These are phyloP conservation scores for Pyricularia grisea DNA, from an alignment of 2,329 filamentous ascomycete species.

Conservation along the genomic window DNA sequence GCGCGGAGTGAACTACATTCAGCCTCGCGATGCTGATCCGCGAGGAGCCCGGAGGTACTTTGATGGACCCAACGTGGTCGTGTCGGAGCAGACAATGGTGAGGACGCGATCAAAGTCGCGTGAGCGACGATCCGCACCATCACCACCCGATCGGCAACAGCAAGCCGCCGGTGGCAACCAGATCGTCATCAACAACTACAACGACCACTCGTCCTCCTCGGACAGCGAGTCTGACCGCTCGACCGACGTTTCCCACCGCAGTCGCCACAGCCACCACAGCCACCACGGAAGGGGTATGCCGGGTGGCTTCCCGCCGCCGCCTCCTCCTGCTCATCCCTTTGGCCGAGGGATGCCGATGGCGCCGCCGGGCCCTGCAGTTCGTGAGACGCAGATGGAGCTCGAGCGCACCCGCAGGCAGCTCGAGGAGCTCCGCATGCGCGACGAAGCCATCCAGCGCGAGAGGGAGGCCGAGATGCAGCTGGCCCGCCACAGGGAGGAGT, in stretches of 20 bases:
- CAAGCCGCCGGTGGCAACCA: neutral
- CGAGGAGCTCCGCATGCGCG: slow-evolving; percentile 25
- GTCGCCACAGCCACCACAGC: slow-evolving; percentile 1
- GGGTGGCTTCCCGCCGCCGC: neutral
- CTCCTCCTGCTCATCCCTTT: neutral
- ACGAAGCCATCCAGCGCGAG: slow-evolving; percentile 8
- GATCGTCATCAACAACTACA: slow-evolving; percentile 48
- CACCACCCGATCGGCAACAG: slow-evolving; percentile 20
- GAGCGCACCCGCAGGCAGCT: slow-evolving; percentile 30
- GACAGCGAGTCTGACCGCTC: slow-evolving; percentile 26
- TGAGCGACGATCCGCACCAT: slow-evolving; percentile 30
- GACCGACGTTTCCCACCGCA: neutral
- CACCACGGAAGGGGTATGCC: slow-evolving; percentile 1
- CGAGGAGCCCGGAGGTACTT: slow-evolving; percentile 31
- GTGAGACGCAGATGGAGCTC: slow-evolving; percentile 21
- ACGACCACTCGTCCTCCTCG: slow-evolving; percentile 27
- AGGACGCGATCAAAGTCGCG: slow-evolving; percentile 33
- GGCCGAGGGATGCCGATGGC: neutral
- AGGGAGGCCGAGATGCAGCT: slow-evolving; percentile 19
- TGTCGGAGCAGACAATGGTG: slow-evolving; percentile 37
- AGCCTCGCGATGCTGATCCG: slow-evolving; percentile 21
- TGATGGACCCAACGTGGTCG: slow-evolving; percentile 28
- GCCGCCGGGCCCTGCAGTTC: neutral
- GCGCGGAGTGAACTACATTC: slow-evolving; percentile 32
- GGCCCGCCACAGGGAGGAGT: slow-evolving; percentile 12